Evolutionary conservation across 1,139 yeast species (phyloP).

Genomic region (Kluyveromyces sp.): DNA sequence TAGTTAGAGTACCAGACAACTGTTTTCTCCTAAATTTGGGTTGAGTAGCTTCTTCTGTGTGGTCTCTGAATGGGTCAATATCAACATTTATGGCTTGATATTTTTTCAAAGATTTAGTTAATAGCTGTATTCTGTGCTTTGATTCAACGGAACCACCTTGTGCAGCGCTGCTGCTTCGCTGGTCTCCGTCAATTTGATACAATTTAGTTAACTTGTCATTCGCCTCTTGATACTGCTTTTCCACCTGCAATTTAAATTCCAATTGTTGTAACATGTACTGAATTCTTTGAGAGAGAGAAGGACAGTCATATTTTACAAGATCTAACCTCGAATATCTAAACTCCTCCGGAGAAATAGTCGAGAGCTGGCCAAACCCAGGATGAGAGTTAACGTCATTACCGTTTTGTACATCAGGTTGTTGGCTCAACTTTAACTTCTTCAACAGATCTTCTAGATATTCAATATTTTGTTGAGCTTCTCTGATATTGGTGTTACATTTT

Average conservation of each 20-base stretch:
- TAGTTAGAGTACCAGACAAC: constrained; percentile 66
- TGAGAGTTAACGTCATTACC: background rate
- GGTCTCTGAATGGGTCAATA: constrained; percentile 34
- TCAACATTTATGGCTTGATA: constrained; percentile 82
- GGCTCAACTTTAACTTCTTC: constrained; percentile 46
- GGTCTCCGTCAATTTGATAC: constrained; percentile 87
- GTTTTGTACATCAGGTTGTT: background rate
- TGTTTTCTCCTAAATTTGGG: constrained; percentile 76
- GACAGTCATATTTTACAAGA: constrained; percentile 84
- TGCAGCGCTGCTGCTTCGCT: constrained; percentile 77
- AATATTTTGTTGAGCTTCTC: constrained; percentile 87
- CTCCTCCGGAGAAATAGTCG: constrained; percentile 27
- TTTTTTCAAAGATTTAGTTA: constrained; percentile 75
- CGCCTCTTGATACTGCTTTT: constrained; percentile 86
- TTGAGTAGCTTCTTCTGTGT: constrained; percentile 55
- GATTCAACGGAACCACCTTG: constrained; percentile 81
- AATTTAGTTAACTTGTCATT: constrained; percentile 81
- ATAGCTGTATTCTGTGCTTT: constrained; percentile 73
- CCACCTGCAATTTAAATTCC: constrained; percentile 88
- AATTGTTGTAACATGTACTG: constrained; percentile 92
- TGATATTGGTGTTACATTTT: constrained; percentile 80
- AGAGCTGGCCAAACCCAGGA: constrained; percentile 21
- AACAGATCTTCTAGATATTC: constrained; percentile 79
- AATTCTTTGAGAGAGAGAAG: constrained; percentile 90
- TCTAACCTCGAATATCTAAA: constrained; percentile 54